These are phyloP conservation scores for Globisporangium viniferum DNA, from an alignment of 352 stramenopile genomes.

Conservation along the genomic window DNA sequence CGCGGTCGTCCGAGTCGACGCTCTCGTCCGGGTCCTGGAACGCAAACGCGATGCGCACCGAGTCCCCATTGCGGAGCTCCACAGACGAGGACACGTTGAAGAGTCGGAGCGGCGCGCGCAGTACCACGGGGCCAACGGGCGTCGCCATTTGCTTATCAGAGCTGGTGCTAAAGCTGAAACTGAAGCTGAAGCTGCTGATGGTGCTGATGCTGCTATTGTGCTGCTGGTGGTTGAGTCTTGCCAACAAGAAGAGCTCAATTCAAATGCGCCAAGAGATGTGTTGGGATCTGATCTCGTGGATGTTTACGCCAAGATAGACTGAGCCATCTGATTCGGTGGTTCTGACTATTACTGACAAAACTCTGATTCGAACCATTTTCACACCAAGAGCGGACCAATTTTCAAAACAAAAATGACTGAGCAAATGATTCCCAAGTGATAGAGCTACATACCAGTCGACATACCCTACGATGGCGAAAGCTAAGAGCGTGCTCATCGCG, in stretches of 20 bases:
- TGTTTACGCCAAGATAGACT: too few relatives aligned
- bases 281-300: not conserved
- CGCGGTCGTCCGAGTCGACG: slow-evolving; percentile 15
- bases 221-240: not conserved
- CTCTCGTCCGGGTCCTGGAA: slow-evolving; percentile 8
- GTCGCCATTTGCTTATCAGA: not conserved
- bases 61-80: slow-evolving; percentile 30
- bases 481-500: too few relatives aligned
- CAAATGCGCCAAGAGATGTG: not conserved
- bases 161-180: not conserved
- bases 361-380: not conserved
- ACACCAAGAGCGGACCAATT: not conserved
- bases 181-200: not conserved
- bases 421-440: not conserved
- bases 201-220: not conserved
- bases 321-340: too few relatives aligned
- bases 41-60: slow-evolving; percentile 31
- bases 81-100: slow-evolving; percentile 11
- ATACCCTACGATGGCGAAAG: not conserved
- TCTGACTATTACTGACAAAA: not conserved
- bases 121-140: not conserved
- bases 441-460: not conserved
- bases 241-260: not conserved
- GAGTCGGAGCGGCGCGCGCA: slow-evolving; percentile 10
- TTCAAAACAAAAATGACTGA: not conserved